Percentiles rank a stretch among this genome's conserved stretches.
Evolutionary conservation across 179 eudicot species (phyloP).

Genomic region (Silene noctiflora): DNA sequence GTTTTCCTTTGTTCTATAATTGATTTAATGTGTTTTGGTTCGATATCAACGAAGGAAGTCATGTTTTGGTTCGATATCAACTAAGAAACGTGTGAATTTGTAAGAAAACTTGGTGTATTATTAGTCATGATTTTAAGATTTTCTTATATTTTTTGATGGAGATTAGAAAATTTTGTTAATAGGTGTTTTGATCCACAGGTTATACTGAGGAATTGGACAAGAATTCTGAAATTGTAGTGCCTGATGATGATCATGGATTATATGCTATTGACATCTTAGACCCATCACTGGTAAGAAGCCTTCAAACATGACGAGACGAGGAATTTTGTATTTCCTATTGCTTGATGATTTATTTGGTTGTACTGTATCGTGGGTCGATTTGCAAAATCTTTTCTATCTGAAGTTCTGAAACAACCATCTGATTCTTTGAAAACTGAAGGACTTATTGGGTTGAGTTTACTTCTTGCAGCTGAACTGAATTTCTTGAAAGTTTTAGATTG

Average conservation of each 20-base stretch:
- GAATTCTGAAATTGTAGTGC: slow-evolving; percentile 63
- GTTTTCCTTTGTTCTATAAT: background rate
- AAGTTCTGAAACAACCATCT: background rate
- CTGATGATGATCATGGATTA: slow-evolving; percentile 86
- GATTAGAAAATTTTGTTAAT: background rate
- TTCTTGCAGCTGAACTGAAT: background rate
- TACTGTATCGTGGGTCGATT: background rate
- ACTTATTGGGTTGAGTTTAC: background rate
- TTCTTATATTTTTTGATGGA: background rate
- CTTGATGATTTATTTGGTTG: background rate
- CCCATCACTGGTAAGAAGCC: slow-evolving; percentile 67
- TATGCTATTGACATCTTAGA: slow-evolving; percentile 96
- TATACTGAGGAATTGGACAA: slow-evolving; percentile 78
- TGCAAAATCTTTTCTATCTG: no score
- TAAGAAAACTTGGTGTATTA: no score
- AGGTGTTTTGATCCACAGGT: slow-evolving; percentile 39
- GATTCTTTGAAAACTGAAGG: background rate
- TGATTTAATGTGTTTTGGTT: background rate
- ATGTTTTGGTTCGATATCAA: background rate
- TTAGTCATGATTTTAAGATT: background rate
- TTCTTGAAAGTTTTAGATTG: background rate
- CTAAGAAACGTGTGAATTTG: no score
- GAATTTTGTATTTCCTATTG: background rate
- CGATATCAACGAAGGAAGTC: background rate
- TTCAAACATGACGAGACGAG: background rate